Evolutionary conservation across 805 yeast genomes (phyloP), one percentile per base, ranked within the genome.

Genomic region (Pichia membranifaciens): DNA sequence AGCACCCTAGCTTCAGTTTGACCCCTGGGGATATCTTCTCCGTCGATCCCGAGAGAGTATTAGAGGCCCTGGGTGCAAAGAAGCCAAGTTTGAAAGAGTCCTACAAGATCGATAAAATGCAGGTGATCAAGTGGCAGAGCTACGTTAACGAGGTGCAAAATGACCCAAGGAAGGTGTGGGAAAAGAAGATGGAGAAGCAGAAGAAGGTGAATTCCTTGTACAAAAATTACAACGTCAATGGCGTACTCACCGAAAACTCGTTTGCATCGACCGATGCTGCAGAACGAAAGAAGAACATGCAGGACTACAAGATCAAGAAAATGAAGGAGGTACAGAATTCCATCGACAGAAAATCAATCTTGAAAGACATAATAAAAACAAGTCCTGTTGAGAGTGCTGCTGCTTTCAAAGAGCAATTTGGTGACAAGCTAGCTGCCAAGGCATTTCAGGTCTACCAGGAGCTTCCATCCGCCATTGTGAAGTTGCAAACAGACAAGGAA

Each of bases 21-120:
- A 70, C 76, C 52, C 80, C 91, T 13, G 98, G 98, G 38, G 99
- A 91, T 66, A 70, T 90, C 38, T 89, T 90, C 67, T 73, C 81
- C 51, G 96, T 90, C 35, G 78, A 75, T 43, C 97, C 98, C 10
- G 90, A 83, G 51, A 82, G 83, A 58, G 98, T 89, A 9, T 70
- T 91, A 47, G 74, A 73, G 50, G 96, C 96, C 2, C 68, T 90
- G 65, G 98, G 98, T 52, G 79, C 86, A 43, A 71, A 74, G 50
- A 91, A 90, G 67, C 98, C 98, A 44, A 73, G 85, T 48, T 64
- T 84, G 39, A 75, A 74, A 54, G 73, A 81, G 58, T 78, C 96
- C 9, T 69, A 84, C 46, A 77, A 78, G 54, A 73, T 82, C 38
- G 96, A 88, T 62, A 79, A 78, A 58, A 71, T 71, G 20, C 96